These are phyloP conservation scores for Sporothrix protearum DNA, from an alignment of 2,329 filamentous ascomycete genomes.

Conservation along the genomic window DNA sequence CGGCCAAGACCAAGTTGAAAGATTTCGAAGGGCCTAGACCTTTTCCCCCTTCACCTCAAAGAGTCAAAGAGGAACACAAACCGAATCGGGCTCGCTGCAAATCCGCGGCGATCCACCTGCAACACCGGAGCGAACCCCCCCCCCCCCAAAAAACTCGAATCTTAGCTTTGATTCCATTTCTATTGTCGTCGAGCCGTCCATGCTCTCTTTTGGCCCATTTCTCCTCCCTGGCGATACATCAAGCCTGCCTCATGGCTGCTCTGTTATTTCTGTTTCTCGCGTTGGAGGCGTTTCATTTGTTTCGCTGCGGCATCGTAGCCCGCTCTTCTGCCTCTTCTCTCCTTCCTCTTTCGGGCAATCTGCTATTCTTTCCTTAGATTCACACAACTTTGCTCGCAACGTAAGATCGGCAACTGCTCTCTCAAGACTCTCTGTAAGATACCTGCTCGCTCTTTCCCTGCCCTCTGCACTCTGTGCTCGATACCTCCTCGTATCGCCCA, in stretches of 20 bases:
- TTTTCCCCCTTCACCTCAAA: background rate
- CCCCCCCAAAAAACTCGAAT: too few relatives aligned
- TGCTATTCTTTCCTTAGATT: background rate
- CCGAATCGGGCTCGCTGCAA: background rate
- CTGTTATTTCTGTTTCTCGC: background rate
- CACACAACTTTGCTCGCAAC: background rate
- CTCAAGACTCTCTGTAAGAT: background rate
- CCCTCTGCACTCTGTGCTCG: background rate
- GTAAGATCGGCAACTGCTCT: background rate
- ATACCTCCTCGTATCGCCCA: background rate
- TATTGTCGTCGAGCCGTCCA: background rate
- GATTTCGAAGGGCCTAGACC: constrained; percentile 12
- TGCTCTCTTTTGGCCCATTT: background rate
- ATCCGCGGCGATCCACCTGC: background rate
- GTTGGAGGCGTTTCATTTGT: background rate
- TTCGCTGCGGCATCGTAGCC: background rate
- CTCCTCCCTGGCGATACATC: background rate
- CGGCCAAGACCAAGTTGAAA: background rate
- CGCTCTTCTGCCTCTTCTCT: background rate
- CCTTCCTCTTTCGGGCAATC: background rate
- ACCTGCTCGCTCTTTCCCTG: background rate
- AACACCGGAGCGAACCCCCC: background rate
- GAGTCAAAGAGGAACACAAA: background rate
- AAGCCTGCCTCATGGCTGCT: background rate
- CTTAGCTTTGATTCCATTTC: background rate